Conservation (phyloP, 2,329 filamentous ascomycete species). For the Zymoseptoria ardabiliae region DNA sequence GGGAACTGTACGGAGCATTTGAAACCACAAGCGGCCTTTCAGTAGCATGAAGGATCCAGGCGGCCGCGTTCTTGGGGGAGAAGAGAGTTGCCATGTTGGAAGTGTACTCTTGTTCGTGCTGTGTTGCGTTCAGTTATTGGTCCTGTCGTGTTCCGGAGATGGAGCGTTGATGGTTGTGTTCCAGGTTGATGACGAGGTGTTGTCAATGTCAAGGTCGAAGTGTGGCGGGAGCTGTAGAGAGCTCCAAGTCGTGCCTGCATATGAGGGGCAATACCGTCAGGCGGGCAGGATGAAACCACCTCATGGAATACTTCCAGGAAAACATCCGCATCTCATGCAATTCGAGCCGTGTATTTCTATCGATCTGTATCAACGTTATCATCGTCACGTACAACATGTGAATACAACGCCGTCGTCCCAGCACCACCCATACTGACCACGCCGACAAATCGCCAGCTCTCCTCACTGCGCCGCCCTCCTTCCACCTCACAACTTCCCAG, state of each 20-base stretch:
- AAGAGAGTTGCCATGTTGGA: not conserved
- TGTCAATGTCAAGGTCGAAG: not conserved
- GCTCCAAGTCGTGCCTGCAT: not conserved
- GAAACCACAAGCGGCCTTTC: constrained; percentile 28
- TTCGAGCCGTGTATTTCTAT: not conserved
- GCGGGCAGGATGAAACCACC: not conserved
- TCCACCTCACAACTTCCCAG: not conserved
- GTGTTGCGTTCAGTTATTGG: too few relatives aligned
- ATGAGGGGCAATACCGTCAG: not conserved
- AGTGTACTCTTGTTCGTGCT: too few relatives aligned
- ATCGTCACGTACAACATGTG: not conserved
- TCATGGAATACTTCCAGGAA: not conserved
- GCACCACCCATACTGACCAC: not conserved
- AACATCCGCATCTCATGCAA: not conserved
- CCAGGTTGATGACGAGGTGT: not conserved
- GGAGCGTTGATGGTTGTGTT: not conserved
- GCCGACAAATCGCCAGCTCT: not conserved
- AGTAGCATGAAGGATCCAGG: constrained; percentile 30
- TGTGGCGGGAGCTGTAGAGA: not conserved
- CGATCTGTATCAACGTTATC: not conserved
- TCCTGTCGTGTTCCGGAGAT: too few relatives aligned
- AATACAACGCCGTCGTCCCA: too few relatives aligned
- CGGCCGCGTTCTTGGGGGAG: constrained; percentile 27
- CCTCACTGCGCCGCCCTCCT: not conserved
- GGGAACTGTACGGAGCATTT: constrained; percentile 31